phyloP scores from a whole-genome alignment of 2,329 filamentous ascomycete species.

The Juglanconis oblonga region DNA sequence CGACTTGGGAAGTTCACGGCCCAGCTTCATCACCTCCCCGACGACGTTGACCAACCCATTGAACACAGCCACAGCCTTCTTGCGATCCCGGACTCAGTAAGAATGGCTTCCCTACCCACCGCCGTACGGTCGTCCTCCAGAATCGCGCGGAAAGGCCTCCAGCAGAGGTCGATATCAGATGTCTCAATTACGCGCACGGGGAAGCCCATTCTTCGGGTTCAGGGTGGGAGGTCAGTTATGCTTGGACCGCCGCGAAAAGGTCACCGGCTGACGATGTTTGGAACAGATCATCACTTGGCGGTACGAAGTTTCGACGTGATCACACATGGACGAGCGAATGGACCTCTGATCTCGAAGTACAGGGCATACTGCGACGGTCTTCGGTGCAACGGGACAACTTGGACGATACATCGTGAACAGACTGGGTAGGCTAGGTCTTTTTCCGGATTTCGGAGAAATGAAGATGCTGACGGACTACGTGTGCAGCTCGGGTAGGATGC shows the following conservation, averaged over 20 bases:
- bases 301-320: slow-evolving; percentile 43
- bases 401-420: slow-evolving; percentile 97
- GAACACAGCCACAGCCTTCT: slow-evolving; percentile 27
- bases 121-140: slow-evolving; percentile 52
- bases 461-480: slow-evolving; percentile 24
- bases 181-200: slow-evolving; percentile 92
- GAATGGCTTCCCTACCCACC: slow-evolving; percentile 56
- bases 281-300: slow-evolving; percentile 77
- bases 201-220: slow-evolving; percentile 85
- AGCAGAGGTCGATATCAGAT: slow-evolving; percentile 66
- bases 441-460: not conserved
- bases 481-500: slow-evolving; percentile 82
- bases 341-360: slow-evolving; percentile 23
- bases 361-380: slow-evolving; percentile 96
- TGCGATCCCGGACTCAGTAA: slow-evolving; percentile 33
- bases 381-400: slow-evolving; percentile 93
- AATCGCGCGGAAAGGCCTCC: slow-evolving; percentile 43
- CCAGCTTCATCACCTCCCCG: slow-evolving; percentile 21
- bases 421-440: slow-evolving; percentile 55
- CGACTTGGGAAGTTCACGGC: slow-evolving; percentile 20
- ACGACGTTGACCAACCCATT: slow-evolving; percentile 26
- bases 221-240: slow-evolving; percentile 77
- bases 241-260: slow-evolving; percentile 25
- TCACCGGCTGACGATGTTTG: not conserved
- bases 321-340: not conserved